Evolutionary conservation across 1,139 yeast species (phyloP), one percentile per base, ranked within the genome.

Genomic region (Yamadazyma dendronema): DNA sequence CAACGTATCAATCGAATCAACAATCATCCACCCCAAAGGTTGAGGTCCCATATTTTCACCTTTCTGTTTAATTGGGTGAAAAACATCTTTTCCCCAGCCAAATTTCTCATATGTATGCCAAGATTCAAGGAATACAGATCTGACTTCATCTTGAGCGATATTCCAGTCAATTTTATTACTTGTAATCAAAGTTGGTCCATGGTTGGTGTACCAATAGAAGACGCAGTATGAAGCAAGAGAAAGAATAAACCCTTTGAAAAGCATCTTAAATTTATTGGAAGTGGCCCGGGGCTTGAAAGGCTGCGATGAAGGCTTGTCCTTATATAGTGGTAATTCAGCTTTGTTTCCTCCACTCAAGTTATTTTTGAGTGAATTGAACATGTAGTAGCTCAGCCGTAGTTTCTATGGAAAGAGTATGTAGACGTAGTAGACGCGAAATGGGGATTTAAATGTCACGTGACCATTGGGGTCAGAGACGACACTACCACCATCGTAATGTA

Each of bases 11-110:
- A 92, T 61, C 1, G 95, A 74, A 58, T 90, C 97, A 6, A 90
- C 95, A 51, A 90, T 83, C 59, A 90, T 86, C 97, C 97, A 90
- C 2, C 98, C 98, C 49, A 90, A 62, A 1, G 97, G 97, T 40
- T 72, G 61, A 6, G 81, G 81, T 1, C 88, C 90, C 89, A 88
- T 84, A 53, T 88, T 85, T 41, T 74, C 67, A n/a, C 88, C 89
- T 1, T 52, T 57, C 38, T 79, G 75, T 11, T 73, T 57, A 14
- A 84, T 56, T 0, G 97, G 76, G 44, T 61, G 64, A 37, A 52
- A 62, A 1, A 52, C 60, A 45, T 62, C 68, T 36, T 50, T 53
- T 3, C 97, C 97, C 94, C 95, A 89, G 0, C 87, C 97, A 50
- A 84, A 72, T 35, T 71, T 63, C 36, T 77, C 80, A 53, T 90